A percentile compares a stretch with the other conserved stretches of the same genome.
Conservation (phyloP, 495 filamentous ascomycete genomes). For the Penicillium cinerascens region DNA sequence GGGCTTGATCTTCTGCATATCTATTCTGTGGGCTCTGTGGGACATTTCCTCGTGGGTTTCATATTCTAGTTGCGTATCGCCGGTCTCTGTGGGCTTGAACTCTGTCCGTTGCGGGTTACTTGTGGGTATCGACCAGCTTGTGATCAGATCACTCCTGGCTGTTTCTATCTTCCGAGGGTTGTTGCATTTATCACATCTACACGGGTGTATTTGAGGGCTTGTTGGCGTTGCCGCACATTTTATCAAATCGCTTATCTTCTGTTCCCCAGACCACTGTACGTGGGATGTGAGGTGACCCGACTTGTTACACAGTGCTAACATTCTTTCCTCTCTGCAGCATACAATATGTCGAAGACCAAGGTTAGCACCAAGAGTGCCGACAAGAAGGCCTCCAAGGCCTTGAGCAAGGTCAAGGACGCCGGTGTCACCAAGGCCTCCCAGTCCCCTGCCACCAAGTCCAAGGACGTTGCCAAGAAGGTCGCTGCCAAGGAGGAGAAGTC, state of each 20-base stretch:
- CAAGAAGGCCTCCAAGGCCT: conserved; percentile 45
- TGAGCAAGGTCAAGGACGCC: conserved; percentile 53
- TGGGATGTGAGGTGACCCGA: conserved; percentile 19
- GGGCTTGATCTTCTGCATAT: conserved; percentile 43
- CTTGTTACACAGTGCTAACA: conserved; percentile 35
- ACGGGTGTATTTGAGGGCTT: conserved; percentile 43
- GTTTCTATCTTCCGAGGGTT: conserved; percentile 31
- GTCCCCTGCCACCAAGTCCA: conserved; percentile 50
- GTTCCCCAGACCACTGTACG: conserved; percentile 16
- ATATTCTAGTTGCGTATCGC: conserved; percentile 44
- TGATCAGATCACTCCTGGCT: conserved; percentile 35
- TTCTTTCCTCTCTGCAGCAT: conserved; percentile 20
- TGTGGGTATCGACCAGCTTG: conserved; percentile 41
- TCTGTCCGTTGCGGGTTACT: conserved; percentile 47
- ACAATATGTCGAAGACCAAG: conserved; percentile 55
- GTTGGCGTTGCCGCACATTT: conserved; percentile 41
- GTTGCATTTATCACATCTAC: conserved; percentile 29
- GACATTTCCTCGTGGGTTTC: conserved; percentile 43
- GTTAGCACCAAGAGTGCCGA: conserved; percentile 35
- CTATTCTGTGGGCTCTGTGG: conserved; percentile 44
- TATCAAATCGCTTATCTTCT: conserved; percentile 15
- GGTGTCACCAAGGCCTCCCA: conserved; percentile 49
- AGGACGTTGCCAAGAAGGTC: conserved; percentile 44
- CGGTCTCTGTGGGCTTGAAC: conserved; percentile 50
- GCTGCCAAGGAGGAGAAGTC: conserved; percentile 42